A percentile compares a stretch with the other conserved stretches of the same genome.
phyloP scores from a whole-genome alignment of 768 basidiomycete genomes.

The Mycena chlorophos region DNA sequence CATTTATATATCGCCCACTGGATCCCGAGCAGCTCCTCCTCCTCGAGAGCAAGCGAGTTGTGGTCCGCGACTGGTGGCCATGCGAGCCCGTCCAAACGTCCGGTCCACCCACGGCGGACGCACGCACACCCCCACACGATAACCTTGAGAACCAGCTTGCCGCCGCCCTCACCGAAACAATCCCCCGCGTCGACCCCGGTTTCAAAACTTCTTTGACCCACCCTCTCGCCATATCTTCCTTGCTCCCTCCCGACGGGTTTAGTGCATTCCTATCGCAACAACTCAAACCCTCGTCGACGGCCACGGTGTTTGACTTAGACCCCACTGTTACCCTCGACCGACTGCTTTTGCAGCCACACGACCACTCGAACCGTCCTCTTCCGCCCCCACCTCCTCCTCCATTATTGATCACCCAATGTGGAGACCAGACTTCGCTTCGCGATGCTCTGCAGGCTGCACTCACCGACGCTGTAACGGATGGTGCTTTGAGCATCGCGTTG shows the following conservation, averaged over 20 bases:
- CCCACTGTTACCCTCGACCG: slow-evolving; percentile 46
- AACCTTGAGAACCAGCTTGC: slow-evolving; percentile 44
- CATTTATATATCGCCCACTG: slow-evolving; percentile 59
- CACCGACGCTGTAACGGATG: slow-evolving; percentile 30
- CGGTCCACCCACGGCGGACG: slow-evolving; percentile 33
- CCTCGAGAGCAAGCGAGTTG: slow-evolving; percentile 52
- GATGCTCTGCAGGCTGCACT: slow-evolving; percentile 42
- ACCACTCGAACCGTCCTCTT: slow-evolving; percentile 21
- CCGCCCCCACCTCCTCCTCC: slow-evolving; percentile 22
- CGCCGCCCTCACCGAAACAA: slow-evolving; percentile 52
- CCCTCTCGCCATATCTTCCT: slow-evolving; percentile 73
- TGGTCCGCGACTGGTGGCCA: slow-evolving; percentile 53
- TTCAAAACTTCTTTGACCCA: slow-evolving; percentile 78
- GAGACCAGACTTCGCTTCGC: slow-evolving; percentile 29
- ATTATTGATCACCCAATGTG: slow-evolving; percentile 20
- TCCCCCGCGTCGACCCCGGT: slow-evolving; percentile 7
- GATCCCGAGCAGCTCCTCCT: slow-evolving; percentile 61
- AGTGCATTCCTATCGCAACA: slow-evolving; percentile 54
- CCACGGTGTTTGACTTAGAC: slow-evolving; percentile 49
- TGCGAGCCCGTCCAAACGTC: slow-evolving; percentile 25
- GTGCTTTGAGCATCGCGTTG: slow-evolving; percentile 5
- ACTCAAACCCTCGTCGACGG: slow-evolving; percentile 33
- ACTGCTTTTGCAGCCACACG: slow-evolving; percentile 24
- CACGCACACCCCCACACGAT: slow-evolving; percentile 21
- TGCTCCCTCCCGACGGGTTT: slow-evolving; percentile 63